Evolutionary conservation across 1,284 basidiomycete genomes (phyloP).

Genomic region (Trichosporon sp.): DNA sequence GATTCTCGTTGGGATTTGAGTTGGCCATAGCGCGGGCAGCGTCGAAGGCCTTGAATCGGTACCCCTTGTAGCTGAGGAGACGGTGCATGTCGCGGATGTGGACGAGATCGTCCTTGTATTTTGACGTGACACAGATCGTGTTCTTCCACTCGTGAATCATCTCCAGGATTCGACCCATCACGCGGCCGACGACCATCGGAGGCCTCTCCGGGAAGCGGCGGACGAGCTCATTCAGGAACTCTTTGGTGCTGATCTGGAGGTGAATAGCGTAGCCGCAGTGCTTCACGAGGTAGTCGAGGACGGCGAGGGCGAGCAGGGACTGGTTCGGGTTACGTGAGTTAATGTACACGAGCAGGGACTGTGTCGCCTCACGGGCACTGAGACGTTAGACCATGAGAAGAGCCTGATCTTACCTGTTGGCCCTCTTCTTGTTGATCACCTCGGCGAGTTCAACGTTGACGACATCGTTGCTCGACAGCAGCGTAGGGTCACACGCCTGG

Average conservation of each 20-base stretch:
- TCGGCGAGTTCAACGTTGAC: conserved; percentile 91
- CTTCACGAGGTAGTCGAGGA: conserved; percentile 91
- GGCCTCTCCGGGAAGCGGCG: conserved; percentile 96
- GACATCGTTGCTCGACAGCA: conserved; percentile 85
- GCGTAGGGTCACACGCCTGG: conserved; percentile 80
- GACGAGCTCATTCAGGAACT: conserved; percentile 97
- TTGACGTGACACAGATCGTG: conserved; percentile 79
- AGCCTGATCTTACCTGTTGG: conserved; percentile 75
- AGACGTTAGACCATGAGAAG: background rate
- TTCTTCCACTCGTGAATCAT: conserved; percentile 90
- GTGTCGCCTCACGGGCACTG: conserved; percentile 43
- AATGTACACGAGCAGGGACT: conserved; percentile 53
- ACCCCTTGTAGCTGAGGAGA: conserved; percentile 88
- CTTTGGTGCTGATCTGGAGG: conserved; percentile 96
- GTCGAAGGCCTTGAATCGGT: conserved; percentile 73
- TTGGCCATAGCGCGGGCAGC: conserved; percentile 52
- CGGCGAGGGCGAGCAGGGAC: conserved; percentile 43
- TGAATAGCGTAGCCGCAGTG: conserved; percentile 96
- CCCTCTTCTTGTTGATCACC: conserved; percentile 90
- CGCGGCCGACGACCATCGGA: conserved; percentile 86
- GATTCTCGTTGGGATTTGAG: conserved; percentile 52
- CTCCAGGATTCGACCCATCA: conserved; percentile 92
- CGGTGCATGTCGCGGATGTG: conserved; percentile 99
- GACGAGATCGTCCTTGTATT: conserved; percentile 93
- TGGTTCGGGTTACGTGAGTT: conserved; percentile 47